These are phyloP conservation scores for Paradendryphiella salina DNA, from an alignment of 2,329 filamentous ascomycete species.

Conservation along the genomic window DNA sequence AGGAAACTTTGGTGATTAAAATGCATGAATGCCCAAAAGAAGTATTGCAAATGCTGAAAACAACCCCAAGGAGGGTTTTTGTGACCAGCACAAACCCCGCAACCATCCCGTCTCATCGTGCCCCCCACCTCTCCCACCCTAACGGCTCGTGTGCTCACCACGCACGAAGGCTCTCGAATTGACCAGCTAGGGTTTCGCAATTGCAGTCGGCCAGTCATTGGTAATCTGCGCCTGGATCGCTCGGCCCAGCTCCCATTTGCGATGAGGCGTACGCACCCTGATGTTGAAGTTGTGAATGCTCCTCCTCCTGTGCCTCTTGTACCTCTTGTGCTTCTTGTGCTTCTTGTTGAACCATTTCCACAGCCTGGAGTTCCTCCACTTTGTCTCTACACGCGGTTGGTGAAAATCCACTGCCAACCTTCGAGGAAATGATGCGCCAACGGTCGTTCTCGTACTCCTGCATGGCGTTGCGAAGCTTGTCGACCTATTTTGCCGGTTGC, in stretches of 20 bases:
- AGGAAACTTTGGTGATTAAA: constrained; percentile 34
- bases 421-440: constrained; percentile 89
- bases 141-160: constrained; percentile 27
- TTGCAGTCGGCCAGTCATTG: constrained; percentile 43
- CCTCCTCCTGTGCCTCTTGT: constrained; percentile 27
- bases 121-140: too few relatives aligned
- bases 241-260: constrained; percentile 37
- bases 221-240: constrained; percentile 39
- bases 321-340: constrained; percentile 28
- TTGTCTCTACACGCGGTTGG: constrained; percentile 85
- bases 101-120: constrained; percentile 7
- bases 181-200: constrained; percentile 16
- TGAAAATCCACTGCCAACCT: constrained; percentile 87
- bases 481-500: constrained; percentile 60
- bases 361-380: constrained; percentile 61
- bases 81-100: constrained; percentile 41
- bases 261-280: constrained; percentile 39
- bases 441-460: constrained; percentile 89
- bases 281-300: constrained; percentile 30
- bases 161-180: constrained; percentile 35
- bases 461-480: constrained; percentile 74
- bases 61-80: constrained; percentile 10
- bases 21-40: constrained; percentile 25
- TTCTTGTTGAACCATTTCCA: constrained; percentile 32
- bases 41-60: constrained; percentile 10